Base-by-base conservation (phyloP, 2,329 filamentous ascomycete genomes). In the Fusarium buxicola region DNA sequence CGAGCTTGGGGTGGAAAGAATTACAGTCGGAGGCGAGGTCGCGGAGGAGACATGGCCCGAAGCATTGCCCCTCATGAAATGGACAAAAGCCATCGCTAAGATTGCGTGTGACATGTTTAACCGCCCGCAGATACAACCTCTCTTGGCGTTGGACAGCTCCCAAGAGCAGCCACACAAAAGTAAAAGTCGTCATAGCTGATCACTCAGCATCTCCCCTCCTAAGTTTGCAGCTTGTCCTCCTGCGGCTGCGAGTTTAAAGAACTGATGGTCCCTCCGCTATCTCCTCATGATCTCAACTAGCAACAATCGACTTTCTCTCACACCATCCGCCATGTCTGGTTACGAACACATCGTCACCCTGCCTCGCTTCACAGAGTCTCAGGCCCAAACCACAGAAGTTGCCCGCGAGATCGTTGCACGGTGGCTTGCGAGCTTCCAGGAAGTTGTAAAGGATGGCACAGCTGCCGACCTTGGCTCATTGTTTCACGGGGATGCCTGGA, bases 401-500 rank as follows among this genome's bases (percentile, higher is more conserved):
- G 45, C 39, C 12, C 53, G 39, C 5, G 31, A 32, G 4, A 31
- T 55, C 11, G 15, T 55, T 3, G 24, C 16, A 4, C 32, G 28
- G 15, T 55, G 46, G 53, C 32, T 55, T 9, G 15, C 30, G 4
- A 45, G 6, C 9, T 55, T 55, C 4, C 18, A 44, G n/a, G 13
- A 44, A 32, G 45, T 31, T 1, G 15, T 55, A 4, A 38, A 46
- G 28, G 31, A 8, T 16, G 53, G 53, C 12, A 44, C 27, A 13
- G 16, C 15, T 10, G 27, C 18, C 3, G 46, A 41, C 2, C 34
- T 57, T 13, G 10, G 28, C 1, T 28, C 38, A 6, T 16, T 59
- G 0, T 73, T 75, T 43, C 54, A 65, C 6, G 43, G 65, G 3
- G 65, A 72, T 39, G 66, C 63, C 15, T 74, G 71, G 70, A 72